Evolutionary conservation across 306 rosid genomes (phyloP).

Genomic region (Lathyrus sativus): DNA sequence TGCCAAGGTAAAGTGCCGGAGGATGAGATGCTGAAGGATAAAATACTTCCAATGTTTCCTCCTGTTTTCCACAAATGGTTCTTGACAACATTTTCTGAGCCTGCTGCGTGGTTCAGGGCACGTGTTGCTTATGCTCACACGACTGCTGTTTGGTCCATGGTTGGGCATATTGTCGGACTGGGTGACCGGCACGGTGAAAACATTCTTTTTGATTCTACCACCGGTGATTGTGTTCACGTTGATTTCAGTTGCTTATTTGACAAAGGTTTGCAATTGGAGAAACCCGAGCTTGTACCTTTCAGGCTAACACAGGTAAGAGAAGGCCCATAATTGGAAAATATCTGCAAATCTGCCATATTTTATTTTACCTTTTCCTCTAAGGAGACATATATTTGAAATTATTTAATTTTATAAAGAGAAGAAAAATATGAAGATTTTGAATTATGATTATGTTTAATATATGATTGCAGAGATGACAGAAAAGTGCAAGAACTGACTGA

Average conservation of each 20-base stretch:
- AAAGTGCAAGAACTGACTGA: background rate
- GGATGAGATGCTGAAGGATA: slow-evolving; percentile 79
- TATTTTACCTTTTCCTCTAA: slow-evolving; percentile 23
- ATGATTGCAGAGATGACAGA: background rate
- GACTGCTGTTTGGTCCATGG: slow-evolving; percentile 99
- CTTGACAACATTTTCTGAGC: slow-evolving; percentile 92
- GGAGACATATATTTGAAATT: background rate
- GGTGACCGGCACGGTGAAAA: slow-evolving; percentile 98
- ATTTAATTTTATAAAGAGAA: slow-evolving; percentile 3
- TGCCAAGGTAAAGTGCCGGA: slow-evolving; percentile 83
- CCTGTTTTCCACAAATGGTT: slow-evolving; percentile 94
- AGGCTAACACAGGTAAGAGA: slow-evolving; percentile 90
- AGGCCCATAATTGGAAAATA: slow-evolving; percentile 20
- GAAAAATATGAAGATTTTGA: slow-evolving; percentile 1
- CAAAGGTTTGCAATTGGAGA: slow-evolving; percentile 94
- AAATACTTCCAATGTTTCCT: slow-evolving; percentile 95
- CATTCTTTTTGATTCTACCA: slow-evolving; percentile 92
- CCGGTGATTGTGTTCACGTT: slow-evolving; percentile 95
- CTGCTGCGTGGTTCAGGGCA: slow-evolving; percentile 98
- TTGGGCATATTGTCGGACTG: slow-evolving; percentile 96
- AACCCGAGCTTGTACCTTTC: slow-evolving; percentile 97
- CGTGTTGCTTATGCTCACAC: slow-evolving; percentile 96
- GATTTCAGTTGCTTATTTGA: slow-evolving; percentile 99
- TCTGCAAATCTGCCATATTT: slow-evolving; percentile 21
- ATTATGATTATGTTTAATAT: background rate